Base-by-base conservation (phyloP, 2,329 filamentous ascomycete genomes). In the Pyricularia pennisetigena region DNA sequence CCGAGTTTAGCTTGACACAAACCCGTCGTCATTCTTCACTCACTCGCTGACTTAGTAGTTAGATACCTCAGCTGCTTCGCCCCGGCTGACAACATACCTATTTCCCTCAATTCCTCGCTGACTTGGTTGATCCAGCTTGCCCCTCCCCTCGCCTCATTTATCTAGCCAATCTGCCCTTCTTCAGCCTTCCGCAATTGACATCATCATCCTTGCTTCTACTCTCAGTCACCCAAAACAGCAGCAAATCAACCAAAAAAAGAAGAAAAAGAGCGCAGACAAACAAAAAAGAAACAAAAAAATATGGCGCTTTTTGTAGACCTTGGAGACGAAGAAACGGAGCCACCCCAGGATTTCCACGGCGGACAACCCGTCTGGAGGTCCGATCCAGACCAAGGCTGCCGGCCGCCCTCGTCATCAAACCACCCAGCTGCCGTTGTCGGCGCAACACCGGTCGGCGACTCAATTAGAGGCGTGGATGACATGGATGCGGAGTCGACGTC, bases 271-370 rank as follows among this genome's bases (percentile, higher is more conserved):
- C 30, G 32, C 64, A 41, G 63, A 16, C 6, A 24, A 8, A 64
- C 10, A 23, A 32, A 70, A 5, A 59, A n/a, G n/a, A 24, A 8
- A 64, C 10, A 23, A 32, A 70, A 5, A 59, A n/a, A n/a, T n/a
- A 77, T 78, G 76, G 76, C 75, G 16, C 70, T 76, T 10, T 76
- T 78, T 72, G 74, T 78, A 35, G 75, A 78, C 64, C 70, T 76
- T 59, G 74, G 73, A 30, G 74, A 75, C 64, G 75, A 76, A 8
- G 75, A 76, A n/a, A 71, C 71, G 70, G 74, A 74, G 35, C 69
- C 72, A 59, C 72, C 71, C n/a, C 71, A 75, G 67, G 68, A 73
- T 10, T 64, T 69, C 59, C 70, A 70, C n/a, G 71, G 65, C 66
- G 68, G 68, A 70, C 73, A 74, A 49, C 71, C 72, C n/a, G 63